These are phyloP conservation scores for Knufia petricola DNA, from an alignment of 2,329 filamentous ascomycete genomes.

Conservation along the genomic window DNA sequence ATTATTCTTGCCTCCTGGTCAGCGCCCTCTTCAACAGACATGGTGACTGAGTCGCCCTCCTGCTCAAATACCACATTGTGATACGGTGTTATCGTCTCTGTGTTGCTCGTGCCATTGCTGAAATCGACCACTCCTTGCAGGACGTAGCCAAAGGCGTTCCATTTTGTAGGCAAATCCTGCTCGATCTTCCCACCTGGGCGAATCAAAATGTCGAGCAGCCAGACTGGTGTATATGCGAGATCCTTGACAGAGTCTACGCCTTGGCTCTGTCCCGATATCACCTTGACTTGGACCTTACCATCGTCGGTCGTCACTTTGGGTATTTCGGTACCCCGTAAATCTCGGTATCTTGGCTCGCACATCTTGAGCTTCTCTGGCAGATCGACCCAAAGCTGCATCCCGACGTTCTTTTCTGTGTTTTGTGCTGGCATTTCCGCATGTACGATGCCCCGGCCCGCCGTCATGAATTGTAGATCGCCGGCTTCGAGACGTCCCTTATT, in stretches of 20 bases:
- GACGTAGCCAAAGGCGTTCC: constrained; percentile 85
- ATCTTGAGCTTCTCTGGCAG: constrained; percentile 70
- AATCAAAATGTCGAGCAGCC: constrained; percentile 78
- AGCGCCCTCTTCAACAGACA: constrained; percentile 58
- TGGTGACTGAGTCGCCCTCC: constrained; percentile 64
- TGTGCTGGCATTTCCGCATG: constrained; percentile 90
- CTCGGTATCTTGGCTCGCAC: constrained; percentile 87
- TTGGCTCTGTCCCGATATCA: constrained; percentile 77
- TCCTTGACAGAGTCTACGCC: constrained; percentile 82
- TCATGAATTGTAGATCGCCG: constrained; percentile 98
- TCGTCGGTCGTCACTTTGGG: constrained; percentile 62
- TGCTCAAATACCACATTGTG: constrained; percentile 85
- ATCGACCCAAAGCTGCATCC: constrained; percentile 94
- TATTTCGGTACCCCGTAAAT: constrained; percentile 70
- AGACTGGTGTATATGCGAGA: constrained; percentile 93
- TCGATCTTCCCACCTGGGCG: constrained; percentile 66
- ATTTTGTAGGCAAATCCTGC: constrained; percentile 66
- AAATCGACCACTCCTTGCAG: constrained; percentile 61
- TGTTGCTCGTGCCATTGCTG: constrained; percentile 29
- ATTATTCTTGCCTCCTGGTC: constrained; percentile 46
- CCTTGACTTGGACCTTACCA: constrained; percentile 69
- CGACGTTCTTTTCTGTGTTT: constrained; percentile 72
- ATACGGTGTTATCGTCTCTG: constrained; percentile 53
- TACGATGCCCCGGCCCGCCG: constrained; percentile 80
- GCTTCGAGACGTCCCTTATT: constrained; percentile 72